Conservation (phyloP, 1,284 basidiomycete genomes). For the Polyporus tsugae region DNA sequence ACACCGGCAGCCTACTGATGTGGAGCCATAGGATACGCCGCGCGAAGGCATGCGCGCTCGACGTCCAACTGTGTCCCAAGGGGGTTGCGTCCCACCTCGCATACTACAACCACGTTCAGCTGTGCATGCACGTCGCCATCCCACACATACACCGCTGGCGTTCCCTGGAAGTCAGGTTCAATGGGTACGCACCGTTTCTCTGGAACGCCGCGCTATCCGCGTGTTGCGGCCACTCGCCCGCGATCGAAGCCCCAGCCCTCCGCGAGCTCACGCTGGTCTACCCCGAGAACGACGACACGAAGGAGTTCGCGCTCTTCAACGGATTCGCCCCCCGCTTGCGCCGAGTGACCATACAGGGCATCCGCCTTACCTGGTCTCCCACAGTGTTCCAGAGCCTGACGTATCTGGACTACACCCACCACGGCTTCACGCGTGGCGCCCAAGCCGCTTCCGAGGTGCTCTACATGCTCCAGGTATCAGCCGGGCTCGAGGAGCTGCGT, state of each 20-base stretch:
- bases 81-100: constrained; percentile 35
- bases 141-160: constrained; percentile 64
- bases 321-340: constrained; percentile 65
- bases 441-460: constrained; percentile 42
- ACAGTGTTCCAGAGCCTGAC: constrained; percentile 66
- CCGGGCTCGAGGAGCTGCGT: constrained; percentile 35
- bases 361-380: constrained; percentile 67
- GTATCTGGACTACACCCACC: constrained; percentile 60
- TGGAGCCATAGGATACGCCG: constrained; percentile 67
- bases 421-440: constrained; percentile 45
- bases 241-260: constrained; percentile 52
- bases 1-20: constrained; percentile 53
- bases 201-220: constrained; percentile 68
- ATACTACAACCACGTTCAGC: constrained; percentile 55
- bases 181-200: constrained; percentile 63
- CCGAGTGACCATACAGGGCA: constrained; percentile 64
- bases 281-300: constrained; percentile 69
- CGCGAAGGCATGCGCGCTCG: constrained; percentile 64
- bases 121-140: constrained; percentile 63
- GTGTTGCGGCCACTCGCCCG: constrained; percentile 50
- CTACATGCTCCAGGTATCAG: constrained; percentile 44
- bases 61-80: constrained; percentile 53
- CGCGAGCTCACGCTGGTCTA: constrained; percentile 66
- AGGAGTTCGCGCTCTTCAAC: constrained; percentile 69
- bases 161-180: constrained; percentile 65